Base-by-base conservation (phyloP, 2,329 filamentous ascomycete species). In the Rhytidhysteron rufulum region DNA sequence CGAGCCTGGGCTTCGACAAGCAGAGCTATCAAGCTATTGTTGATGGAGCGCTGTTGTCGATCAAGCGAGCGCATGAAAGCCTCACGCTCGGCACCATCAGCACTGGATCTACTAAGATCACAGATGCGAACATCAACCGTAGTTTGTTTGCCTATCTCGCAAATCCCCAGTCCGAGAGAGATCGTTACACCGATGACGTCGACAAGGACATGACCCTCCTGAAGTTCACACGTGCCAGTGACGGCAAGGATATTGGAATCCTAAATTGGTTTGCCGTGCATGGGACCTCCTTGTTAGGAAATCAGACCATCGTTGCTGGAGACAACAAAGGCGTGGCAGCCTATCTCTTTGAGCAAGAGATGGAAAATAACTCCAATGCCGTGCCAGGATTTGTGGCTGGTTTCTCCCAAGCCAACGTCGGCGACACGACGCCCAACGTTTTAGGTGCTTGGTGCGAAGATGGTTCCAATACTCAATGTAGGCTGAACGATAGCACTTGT, bases 281-380 rank as follows among this genome's bases (percentile, higher is more conserved):
- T 62, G 90, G 90, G 34, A 97, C 91, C 0, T 95, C 88, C 1
- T 79, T 96, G 65, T 80, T 90, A 18, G 85, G 86, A 40, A 96
- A 96, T 68, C 95, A 95, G 66, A 96, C 89, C 0, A 74, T 95
- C 11, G 80, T 93, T 37, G 83, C 89, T 3, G 91, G 88, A n/a
- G 91, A 97, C 64, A 97, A 97, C 71, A 97, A 97, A 68, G 91
- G 91, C 10, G 88, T 95, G 5, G 90, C 91, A 2, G 86, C 90
- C 0, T 85, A 85, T 58, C 71, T 95, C 10, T 83, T 96, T 39
- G 91, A 97, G 61, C 78, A 85, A 49, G 82, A 78, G 37, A 74
- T 85, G 35, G 61, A 68, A 2, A 66, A 70, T 2, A 72, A 69
- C 32, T 48, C 54, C 1, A 60, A 56, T 42, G 51, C 56, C 15